Conservation (phyloP, 2,329 filamentous ascomycete species). For the Paradendryphiella salina region DNA sequence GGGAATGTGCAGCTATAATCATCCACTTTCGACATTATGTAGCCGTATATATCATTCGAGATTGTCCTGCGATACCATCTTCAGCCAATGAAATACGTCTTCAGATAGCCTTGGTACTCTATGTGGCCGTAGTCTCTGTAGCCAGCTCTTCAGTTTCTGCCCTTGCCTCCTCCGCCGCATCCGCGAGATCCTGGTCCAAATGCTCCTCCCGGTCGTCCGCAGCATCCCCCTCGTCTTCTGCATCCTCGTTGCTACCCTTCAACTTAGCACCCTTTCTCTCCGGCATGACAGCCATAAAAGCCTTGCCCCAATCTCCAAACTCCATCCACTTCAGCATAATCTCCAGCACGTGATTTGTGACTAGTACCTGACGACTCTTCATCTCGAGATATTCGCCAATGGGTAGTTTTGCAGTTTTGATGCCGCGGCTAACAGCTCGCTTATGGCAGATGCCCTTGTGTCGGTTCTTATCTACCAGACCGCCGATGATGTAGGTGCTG, state of each 20-base stretch:
- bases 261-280: conserved; percentile 82
- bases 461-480: conserved; percentile 92
- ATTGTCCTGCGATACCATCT: no score
- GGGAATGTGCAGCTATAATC: neutral
- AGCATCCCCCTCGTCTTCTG: conserved; percentile 18
- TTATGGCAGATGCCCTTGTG: conserved; percentile 94
- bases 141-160: neutral
- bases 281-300: conserved; percentile 86
- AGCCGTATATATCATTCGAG: no score
- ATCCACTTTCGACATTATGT: neutral
- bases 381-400: conserved; percentile 96
- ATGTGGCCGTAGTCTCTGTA: neutral
- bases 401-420: conserved; percentile 87
- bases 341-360: conserved; percentile 94
- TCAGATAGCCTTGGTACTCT: conserved; percentile 1
- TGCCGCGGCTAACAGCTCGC: conserved; percentile 70
- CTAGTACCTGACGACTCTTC: conserved; percentile 80
- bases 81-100: neutral
- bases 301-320: conserved; percentile 84
- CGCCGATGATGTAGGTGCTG: conserved; percentile 90
- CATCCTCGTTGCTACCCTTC: conserved; percentile 46
- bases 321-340: conserved; percentile 96
- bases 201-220: conserved; percentile 3
- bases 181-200: conserved; percentile 5
- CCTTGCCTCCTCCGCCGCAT: conserved; percentile 9